Base-by-base conservation (phyloP, 1,284 basidiomycete species). In the Omphalotus olearius region DNA sequence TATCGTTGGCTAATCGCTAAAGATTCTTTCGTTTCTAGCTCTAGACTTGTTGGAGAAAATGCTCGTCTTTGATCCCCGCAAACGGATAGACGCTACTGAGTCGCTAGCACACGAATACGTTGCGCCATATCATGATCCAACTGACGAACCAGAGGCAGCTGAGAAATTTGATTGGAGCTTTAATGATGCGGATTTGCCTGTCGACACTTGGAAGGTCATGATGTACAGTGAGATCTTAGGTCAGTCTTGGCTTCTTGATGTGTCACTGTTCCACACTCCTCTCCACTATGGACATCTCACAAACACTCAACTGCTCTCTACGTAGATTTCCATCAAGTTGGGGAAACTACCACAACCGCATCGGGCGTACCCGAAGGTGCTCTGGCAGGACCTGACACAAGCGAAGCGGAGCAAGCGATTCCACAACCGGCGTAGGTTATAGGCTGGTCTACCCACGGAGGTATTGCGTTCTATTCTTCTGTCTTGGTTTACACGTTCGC, bases 121-220 rank as follows among this genome's bases (percentile, higher is more conserved):
- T 17, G 83, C 92, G 5, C 96, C 96, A 7, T 99, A 99, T 68
- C 97, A 99, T 67, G 97, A 99, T 72, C 94, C 96, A 6, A 94
- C 93, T 6, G 96, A 99, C 66, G 97, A 99, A 69, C 96, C 97
- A 4, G 87, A 90, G 40, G 93, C 96, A 6, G 83, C 80, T 33
- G 95, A 98, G 68, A 88, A 92, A 64, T 99, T 99, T 64, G 96
- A 99, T 70, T 99, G 96, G 96, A 91, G 87, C 63, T 99, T 99
- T 83, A 99, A 99, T 71, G 96, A 99, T 61, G 97, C 97, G n/a
- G 96, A 99, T 67, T 77, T 99, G 42, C 97, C 97, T 0, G 92
- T 99, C 23, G 96, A 99, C 67, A 98, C 93, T 3, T 99, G 96
- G 96, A 98, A 98, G 73, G 96, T 98, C 63, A 94, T 95, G 92